Evolutionary conservation across 495 filamentous ascomycete species (phyloP).

Genomic region (Stereocaulon alpinum): DNA sequence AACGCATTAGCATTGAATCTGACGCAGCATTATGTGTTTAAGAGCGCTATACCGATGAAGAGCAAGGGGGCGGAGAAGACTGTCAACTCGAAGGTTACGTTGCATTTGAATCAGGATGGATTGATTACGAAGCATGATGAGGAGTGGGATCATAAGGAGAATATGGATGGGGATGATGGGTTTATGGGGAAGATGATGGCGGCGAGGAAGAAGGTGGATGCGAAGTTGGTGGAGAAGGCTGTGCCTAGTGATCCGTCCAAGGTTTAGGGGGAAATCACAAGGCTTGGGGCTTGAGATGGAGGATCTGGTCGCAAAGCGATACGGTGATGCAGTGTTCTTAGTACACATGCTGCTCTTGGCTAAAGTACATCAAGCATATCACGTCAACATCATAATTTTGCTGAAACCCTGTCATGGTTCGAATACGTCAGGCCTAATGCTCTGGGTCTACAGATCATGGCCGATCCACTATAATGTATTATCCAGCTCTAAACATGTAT

Average conservation of each 20-base stretch:
- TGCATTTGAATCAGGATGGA: conserved; percentile 11
- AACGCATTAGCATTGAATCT: conserved; percentile 10
- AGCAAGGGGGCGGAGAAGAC: conserved; percentile 15
- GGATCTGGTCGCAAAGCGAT: no score
- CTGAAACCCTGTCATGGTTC: no score
- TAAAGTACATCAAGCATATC: no score
- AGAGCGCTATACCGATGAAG: conserved; percentile 12
- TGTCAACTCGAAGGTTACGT: conserved; percentile 18
- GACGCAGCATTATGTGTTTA: conserved; percentile 18
- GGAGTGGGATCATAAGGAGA: conserved; percentile 19
- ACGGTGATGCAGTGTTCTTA: no score
- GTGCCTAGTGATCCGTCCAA: conserved; percentile 15
- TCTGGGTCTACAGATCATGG: no score
- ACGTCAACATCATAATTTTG: no score
- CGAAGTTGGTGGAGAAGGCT: conserved; percentile 18
- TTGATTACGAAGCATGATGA: conserved; percentile 18
- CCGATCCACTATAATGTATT: no score
- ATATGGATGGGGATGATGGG: conserved; percentile 16
- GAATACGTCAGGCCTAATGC: no score
- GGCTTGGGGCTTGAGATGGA: no score
- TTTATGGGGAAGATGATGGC: conserved; percentile 17
- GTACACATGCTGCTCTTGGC: no score
- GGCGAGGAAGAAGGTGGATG: conserved; percentile 19
- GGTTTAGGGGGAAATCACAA: background rate
- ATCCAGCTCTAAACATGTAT: no score